Evolutionary conservation across 345 rosid genomes (phyloP), one percentile per base, ranked within the genome.

Genomic region (Camelina sativa): DNA sequence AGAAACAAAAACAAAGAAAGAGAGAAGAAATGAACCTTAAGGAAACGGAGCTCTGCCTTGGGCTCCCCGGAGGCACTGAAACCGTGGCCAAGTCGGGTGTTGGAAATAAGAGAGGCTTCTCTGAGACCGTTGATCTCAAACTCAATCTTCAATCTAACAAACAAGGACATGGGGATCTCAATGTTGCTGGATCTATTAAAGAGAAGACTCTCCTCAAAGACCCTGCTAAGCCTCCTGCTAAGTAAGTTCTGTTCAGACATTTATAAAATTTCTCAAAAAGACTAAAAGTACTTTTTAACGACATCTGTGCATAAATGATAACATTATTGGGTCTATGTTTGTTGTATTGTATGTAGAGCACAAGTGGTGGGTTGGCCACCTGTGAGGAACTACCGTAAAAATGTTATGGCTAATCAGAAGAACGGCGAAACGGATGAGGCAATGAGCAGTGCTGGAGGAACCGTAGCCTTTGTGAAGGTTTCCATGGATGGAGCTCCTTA

Each of bases 301-400:
- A 35, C 8, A 34, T 6, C 7, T 34, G 2, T 13, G 30, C 12
- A 11, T 12, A 75, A 25, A 20, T 52, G 32, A 30, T 69, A 65
- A 72, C n/a, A 28, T 52, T 62, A 17, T 12, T 20, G 34, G 30
- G n/a, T 53, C 32, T n/a, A 35, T 40, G 22, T 47, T 53, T 30
- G 20, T 65, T 76, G 32, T 53, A 30, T 53, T 54, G 11, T 76
- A 46, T 63, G 71, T 65, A 93, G 97, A 84, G 90, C 90, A 37
- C 97, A 93, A 76, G 92, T 93, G 32, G 89, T 93, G 56, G 98
- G 98, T 32, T 93, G 98, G 98, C 98, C 98, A 52, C 96, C 98
- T 11, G 98, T 93, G 64, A 76, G 98, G 71, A 85, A 89, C 20
- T 93, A 86, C 85, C 77, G 96, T 78, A 93, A 88, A 88, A 93